Base-by-base conservation (phyloP, 2,329 filamentous ascomycete species). In the Penicillium glabrum region DNA sequence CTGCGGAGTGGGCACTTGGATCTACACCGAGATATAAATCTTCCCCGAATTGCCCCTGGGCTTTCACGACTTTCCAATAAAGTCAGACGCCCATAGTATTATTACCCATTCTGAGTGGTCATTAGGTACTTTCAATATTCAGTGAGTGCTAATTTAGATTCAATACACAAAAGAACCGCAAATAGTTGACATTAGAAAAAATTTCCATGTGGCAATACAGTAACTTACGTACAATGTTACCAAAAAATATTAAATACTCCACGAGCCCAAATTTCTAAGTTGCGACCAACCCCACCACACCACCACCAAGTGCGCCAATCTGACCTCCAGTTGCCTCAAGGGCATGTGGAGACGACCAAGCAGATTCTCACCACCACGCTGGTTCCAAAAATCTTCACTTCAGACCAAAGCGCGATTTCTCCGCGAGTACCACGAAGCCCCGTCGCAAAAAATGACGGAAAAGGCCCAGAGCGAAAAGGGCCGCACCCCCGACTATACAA, bases 401-500 rank as follows among this genome's bases (percentile, higher is more conserved):
- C 29, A 53, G 9, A 19, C 23, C 21, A 23, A 27, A 45, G 29
- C 50, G 24, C 26, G 29, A 23, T 51, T 51, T 29, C 27, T 27
- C 8, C 50, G 41, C 50, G 21, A 27, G 13, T 19, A 46, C 29
- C 14, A 35, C 16, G 21, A 14, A 46, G 39, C 53, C 27, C 56
- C 56, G 33, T 31, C 62, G 21, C 56, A 58, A 57, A 66, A 53
- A 31, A 71, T 73, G 69, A 63, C 58, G 23, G 33, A 35, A 3
- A 33, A 14, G 14, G 29, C n/a, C 23, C 60, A 58, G 50, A 46
- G 53, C 43, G 53, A 51, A 51, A 44, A 58, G 45, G 52, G 61
- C 27, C 51, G 45, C 31, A 51, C 60, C 37, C 59, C 68, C 37
- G 76, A 82, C 64, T 93, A 93, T 75, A 80, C 80, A 41, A 80